Evolutionary conservation across 768 basidiomycete species (phyloP).

Genomic region (Lentinula raphanica): DNA sequence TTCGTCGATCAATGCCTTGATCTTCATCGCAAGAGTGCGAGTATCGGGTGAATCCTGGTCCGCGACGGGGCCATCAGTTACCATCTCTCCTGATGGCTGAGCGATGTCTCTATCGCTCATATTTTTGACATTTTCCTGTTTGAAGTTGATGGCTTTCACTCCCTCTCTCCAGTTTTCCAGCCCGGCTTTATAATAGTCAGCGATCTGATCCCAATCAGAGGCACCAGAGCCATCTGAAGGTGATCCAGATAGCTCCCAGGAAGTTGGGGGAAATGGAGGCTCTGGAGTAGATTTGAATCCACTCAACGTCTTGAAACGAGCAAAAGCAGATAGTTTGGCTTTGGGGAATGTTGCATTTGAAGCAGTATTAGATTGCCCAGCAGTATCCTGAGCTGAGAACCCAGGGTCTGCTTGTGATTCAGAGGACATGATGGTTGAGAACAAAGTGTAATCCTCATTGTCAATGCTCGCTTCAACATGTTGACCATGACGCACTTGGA

Average conservation of each 20-base stretch:
- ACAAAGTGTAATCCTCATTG: background rate
- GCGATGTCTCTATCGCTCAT: background rate
- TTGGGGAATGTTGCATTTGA: conserved; percentile 19
- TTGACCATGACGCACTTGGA: background rate
- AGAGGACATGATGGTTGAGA: background rate
- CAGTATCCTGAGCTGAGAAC: background rate
- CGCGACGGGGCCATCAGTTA: background rate
- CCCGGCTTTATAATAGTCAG: conserved; percentile 7
- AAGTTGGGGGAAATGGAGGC: conserved; percentile 38
- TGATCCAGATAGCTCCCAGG: conserved; percentile 39
- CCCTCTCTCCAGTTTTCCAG: conserved; percentile 9
- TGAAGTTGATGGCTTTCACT: background rate
- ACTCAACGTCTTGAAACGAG: conserved; percentile 30
- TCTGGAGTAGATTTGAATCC: conserved; percentile 16
- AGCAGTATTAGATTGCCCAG: background rate
- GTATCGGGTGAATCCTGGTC: conserved; percentile 26
- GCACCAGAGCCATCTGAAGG: conserved; percentile 16
- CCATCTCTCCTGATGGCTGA: background rate
- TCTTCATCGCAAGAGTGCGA: conserved; percentile 30
- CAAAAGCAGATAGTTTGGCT: conserved; percentile 29
- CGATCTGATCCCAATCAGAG: conserved; percentile 7
- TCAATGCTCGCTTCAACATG: background rate
- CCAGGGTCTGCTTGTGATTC: background rate
- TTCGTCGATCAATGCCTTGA: conserved; percentile 31
- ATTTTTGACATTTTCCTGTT: background rate